Evolutionary conservation across 441 rosid genomes (phyloP), one percentile per base, ranked within the genome.

Genomic region (Pelargonium cotyledonis): DNA sequence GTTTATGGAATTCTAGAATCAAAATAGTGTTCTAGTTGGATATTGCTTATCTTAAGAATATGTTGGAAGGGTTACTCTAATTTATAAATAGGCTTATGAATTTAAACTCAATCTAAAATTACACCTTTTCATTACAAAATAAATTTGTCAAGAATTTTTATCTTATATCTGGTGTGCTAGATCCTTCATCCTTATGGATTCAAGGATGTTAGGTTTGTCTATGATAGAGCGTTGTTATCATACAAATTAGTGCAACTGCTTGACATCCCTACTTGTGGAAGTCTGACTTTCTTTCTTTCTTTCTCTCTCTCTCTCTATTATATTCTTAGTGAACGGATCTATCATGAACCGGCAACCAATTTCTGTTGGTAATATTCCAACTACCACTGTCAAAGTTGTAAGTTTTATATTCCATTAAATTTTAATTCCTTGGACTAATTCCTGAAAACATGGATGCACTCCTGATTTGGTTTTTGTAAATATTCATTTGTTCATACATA

Each of bases 351-450:
- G 88, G 70, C 95, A 82, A 77, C 77, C 93, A 73, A 80, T 86
- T 78, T 84, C 96, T 68, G 89, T 66, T 68, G 97, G 86, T 74
- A 85, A 78, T 80, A 85, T 83, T 70, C 89, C 99, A 15, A 75
- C 86, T 63, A 88, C 96, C 70, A 88, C 89, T 73, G 95, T 92
- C 70, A 95, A 92, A 95, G 89, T 89, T 73, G 97, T 91, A 84
- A 86, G 99, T 73, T 65, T 70, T 63, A 44, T 65, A 53, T 70
- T 75, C 72, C 64, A 57, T 53, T 68, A 51, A 53, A 75, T 72
- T 61, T 73, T 10, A 3, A 31, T 31, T 68, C 64, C 40, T 61
- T 65, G 46, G 23, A 29, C 63, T 46, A 53, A 19, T 62, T 63
- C 53, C 16, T 68, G 14, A 51, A 49, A 67, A 70, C 61, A 15